Base-by-base conservation (phyloP, 306 rosid genomes). In the Dalbergia cochinchinensis region DNA sequence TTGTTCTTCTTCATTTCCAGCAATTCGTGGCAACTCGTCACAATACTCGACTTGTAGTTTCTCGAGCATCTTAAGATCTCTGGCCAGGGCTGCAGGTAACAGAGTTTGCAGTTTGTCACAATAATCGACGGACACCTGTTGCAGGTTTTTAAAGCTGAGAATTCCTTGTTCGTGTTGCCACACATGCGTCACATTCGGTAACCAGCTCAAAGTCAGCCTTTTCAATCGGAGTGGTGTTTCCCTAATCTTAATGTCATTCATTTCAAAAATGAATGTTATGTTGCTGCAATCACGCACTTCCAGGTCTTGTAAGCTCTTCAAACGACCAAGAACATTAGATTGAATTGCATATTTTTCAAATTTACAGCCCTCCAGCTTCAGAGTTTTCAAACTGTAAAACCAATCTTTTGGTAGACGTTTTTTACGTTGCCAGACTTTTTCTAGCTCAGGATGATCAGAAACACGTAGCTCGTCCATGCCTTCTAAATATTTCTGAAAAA, bases 291-390 rank as follows among this genome's bases (percentile, higher is more conserved):
- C 1, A 3, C 54, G n/a, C 2, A 79, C 71, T 16, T 47, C 8
- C 33, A 79, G 65, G 35, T 69, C 83, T 59, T 47, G 48, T 35
- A 70, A 48, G 42, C 64, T 69, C 54, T 48, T 69, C 4, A 80
- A 22, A 5, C 8, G 0, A 63, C 37, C 11, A 53, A 71, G 78
- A 22, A 72, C 7, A 20, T 51, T 7, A 10, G 58, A 11, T 15
- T 73, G 83, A 71, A 80, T 71, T 15, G 73, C 78, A 51, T 9
- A 34, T 12, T 22, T 9, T 45, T 11, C 9, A 69, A 10, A 11
- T 6, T 7, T 8, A 69, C 82, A 78, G 2, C 3, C 0, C 4
- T 58, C 26, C 70, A 78, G 7, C 31, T 33, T 69, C 54, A 78
- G 34, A 45, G 45, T 45, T 59, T 59, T 37, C 77, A 78, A 69